Conservation (phyloP, 306 rosid genomes). For the Fragaria iinumae region DNA sequence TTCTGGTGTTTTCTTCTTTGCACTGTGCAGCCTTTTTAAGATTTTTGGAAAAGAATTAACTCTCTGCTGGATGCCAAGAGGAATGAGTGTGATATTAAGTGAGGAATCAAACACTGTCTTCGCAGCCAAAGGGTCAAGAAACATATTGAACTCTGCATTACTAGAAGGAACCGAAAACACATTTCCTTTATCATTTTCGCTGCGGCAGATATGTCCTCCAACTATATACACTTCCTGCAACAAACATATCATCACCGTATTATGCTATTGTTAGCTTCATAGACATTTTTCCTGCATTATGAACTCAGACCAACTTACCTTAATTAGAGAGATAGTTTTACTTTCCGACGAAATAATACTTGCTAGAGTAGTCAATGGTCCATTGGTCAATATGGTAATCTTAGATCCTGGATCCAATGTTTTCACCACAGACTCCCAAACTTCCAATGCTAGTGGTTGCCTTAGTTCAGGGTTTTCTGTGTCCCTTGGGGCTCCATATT, state of each 20-base stretch:
- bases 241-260: not conserved
- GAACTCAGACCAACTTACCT: conserved; percentile 39
- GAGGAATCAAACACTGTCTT: conserved; percentile 56
- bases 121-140: conserved; percentile 83
- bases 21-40: conserved; percentile 24
- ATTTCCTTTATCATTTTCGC: conserved; percentile 57
- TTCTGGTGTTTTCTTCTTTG: conserved; percentile 61
- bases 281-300: not conserved
- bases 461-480: conserved; percentile 70
- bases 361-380: conserved; percentile 91
- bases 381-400: conserved; percentile 78
- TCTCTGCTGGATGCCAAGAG: conserved; percentile 54
- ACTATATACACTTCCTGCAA: conserved; percentile 72
- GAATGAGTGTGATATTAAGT: conserved; percentile 66
- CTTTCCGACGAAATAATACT: conserved; percentile 45
- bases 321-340: conserved; percentile 51
- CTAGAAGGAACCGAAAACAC: conserved; percentile 69
- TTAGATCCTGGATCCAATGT: conserved; percentile 54
- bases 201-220: conserved; percentile 70
- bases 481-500: conserved; percentile 62
- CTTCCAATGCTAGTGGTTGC: conserved; percentile 67
- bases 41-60: conserved; percentile 48
- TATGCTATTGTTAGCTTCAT: conserved; percentile 6
- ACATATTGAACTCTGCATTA: conserved; percentile 85
- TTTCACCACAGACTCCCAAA: conserved; percentile 64